Conservation (phyloP, 139 green algal species). For the Volvox africanus region DNA sequence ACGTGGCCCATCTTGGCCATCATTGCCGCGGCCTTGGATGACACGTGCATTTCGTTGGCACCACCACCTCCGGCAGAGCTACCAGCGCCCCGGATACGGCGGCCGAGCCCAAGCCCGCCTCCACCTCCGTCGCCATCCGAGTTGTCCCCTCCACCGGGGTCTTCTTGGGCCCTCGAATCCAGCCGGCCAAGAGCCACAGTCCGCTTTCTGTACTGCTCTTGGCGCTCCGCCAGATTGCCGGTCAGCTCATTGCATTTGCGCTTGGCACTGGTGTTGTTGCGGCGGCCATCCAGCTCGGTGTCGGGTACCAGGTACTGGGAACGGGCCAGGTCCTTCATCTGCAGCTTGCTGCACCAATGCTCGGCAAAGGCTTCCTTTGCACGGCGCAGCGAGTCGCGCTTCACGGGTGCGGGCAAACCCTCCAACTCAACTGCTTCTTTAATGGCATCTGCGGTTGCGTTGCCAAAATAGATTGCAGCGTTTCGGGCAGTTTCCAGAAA, state of each 20-base stretch:
- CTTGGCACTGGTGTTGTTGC: slow-evolving; percentile 63
- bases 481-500: slow-evolving; percentile 20
- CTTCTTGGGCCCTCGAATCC: neutral
- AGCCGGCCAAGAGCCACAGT: neutral
- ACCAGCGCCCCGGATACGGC: neutral
- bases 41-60: slow-evolving; percentile 13
- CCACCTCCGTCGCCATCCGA: neutral
- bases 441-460: slow-evolving; percentile 48
- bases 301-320: slow-evolving; percentile 39
- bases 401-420: slow-evolving; percentile 17
- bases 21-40: slow-evolving; percentile 28
- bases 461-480: slow-evolving; percentile 22
- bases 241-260: neutral
- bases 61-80: neutral
- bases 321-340: slow-evolving; percentile 28
- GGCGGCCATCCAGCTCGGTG: slow-evolving; percentile 46
- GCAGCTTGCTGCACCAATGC: slow-evolving; percentile 43
- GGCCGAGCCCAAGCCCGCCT: neutral
- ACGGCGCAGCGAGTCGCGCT: neutral
- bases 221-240: slow-evolving; percentile 58
- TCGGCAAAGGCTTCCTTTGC: slow-evolving; percentile 55
- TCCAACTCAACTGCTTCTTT: slow-evolving; percentile 41
- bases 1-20: slow-evolving; percentile 57
- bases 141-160: neutral
- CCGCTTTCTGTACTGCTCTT: slow-evolving; percentile 46